Conservation (phyloP, 352 stramenopile genomes). For the Elongisporangium senticosum region DNA sequence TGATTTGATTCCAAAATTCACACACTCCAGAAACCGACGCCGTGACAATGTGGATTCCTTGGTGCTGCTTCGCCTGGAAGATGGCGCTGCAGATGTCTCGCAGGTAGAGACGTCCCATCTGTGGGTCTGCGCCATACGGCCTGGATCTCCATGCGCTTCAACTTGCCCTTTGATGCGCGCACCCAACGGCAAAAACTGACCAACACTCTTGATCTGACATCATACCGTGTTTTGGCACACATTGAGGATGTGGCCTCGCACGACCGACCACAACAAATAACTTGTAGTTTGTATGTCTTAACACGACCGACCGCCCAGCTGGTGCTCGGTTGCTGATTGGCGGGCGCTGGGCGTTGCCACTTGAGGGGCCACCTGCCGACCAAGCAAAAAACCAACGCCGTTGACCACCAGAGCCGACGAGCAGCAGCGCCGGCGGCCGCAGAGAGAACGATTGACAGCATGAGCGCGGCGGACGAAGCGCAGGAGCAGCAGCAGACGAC, state of each 20-base stretch:
- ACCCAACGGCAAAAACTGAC: background rate
- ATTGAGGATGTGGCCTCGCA: background rate
- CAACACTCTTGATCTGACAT: background rate
- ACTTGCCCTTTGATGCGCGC: background rate
- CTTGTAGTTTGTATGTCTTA: background rate
- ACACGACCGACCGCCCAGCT: background rate
- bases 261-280: background rate
- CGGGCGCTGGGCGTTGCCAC: background rate
- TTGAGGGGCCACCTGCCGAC: background rate
- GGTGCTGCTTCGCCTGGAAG: too few species aligned
- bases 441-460: constrained; percentile 6
- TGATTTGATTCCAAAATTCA: too few species aligned
- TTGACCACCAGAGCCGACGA: background rate
- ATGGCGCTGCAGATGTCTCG: too few species aligned
- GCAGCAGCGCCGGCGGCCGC: background rate
- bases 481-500: constrained; percentile 18
- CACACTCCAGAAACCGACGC: too few species aligned
- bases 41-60: too few species aligned
- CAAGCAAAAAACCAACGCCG: background rate
- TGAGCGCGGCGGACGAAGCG: constrained; percentile 37
- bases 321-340: background rate
- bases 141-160: background rate
- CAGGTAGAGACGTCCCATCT: too few species aligned
- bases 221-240: background rate
- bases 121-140: too few species aligned